These are phyloP conservation scores for Coffea humblotiana DNA, from an alignment of 305 asterid genomes.

Conservation along the genomic window DNA sequence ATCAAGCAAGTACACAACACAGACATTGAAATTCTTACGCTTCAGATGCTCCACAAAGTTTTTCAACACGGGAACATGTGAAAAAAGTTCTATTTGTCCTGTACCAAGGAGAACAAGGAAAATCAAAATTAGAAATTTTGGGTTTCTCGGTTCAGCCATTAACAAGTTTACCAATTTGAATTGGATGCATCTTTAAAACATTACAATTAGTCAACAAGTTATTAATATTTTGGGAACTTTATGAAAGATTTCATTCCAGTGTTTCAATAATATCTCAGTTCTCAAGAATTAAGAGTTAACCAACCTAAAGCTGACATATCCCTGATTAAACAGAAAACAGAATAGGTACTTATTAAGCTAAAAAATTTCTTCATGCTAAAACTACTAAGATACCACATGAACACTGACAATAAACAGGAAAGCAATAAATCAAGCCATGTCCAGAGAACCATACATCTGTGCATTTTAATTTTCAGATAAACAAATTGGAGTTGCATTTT, in stretches of 20 bases:
- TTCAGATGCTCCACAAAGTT: constrained; percentile 78
- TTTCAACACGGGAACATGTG: constrained; percentile 92
- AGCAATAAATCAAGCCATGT: not conserved
- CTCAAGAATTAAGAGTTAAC: not conserved
- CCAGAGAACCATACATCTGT: not conserved
- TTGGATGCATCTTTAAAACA: not conserved
- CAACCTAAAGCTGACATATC: not conserved
- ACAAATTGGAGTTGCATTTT: no score
- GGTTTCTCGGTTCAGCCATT: not conserved
- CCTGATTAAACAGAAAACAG: not conserved
- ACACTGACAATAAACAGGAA: not conserved
- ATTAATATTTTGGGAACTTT: not conserved
- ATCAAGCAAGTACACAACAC: constrained; percentile 90
- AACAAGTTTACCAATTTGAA: not conserved
- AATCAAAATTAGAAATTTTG: not conserved
- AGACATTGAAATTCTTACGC: constrained; percentile 77
- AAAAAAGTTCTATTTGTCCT: constrained; percentile 95
- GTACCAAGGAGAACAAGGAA: constrained; percentile 27
- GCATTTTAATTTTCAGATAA: no score
- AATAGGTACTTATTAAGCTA: no score
- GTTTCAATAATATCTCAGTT: not conserved
- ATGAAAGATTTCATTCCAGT: not conserved
- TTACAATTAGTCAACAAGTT: not conserved
- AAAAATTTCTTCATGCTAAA: no score
- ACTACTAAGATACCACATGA: no score